phyloP scores from a whole-genome alignment of 2,329 filamentous ascomycete genomes.

The Orbilia brochopaga region DNA sequence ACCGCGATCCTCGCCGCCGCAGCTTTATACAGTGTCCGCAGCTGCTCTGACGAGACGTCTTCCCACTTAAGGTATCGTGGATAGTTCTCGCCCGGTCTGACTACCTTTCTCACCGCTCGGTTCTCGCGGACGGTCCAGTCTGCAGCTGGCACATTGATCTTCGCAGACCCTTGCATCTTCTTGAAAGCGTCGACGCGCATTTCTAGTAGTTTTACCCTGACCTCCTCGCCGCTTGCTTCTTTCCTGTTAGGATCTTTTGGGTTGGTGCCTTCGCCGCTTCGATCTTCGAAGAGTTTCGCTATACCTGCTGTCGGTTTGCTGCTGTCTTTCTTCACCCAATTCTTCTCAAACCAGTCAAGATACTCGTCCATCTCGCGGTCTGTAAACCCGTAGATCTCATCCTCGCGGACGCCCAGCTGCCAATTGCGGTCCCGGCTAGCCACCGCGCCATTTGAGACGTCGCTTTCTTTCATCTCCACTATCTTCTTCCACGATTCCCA shows the following conservation, averaged over 20 bases:
- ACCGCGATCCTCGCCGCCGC: slow-evolving; percentile 27
- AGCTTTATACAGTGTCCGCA: slow-evolving; percentile 21
- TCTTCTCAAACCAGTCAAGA: slow-evolving; percentile 77
- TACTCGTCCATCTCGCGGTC: slow-evolving; percentile 72
- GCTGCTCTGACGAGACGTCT: slow-evolving; percentile 20
- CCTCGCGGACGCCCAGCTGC: slow-evolving; percentile 66
- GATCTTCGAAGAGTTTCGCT: slow-evolving; percentile 51
- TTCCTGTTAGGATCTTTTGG: slow-evolving; percentile 41
- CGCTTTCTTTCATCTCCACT: slow-evolving; percentile 59
- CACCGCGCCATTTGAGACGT: slow-evolving; percentile 52
- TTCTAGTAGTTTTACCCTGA: background rate
- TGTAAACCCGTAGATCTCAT: slow-evolving; percentile 69
- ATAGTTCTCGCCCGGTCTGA: slow-evolving; percentile 33
- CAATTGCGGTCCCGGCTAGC: slow-evolving; percentile 55
- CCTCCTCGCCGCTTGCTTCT: background rate
- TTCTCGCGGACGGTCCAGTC: background rate
- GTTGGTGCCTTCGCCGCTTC: slow-evolving; percentile 55
- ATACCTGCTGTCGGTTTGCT: slow-evolving; percentile 53
- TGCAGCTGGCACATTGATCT: slow-evolving; percentile 13
- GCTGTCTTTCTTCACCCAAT: slow-evolving; percentile 64
- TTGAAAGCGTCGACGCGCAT: slow-evolving; percentile 18
- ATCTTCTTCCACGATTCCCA: slow-evolving; percentile 73
- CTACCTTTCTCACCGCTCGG: slow-evolving; percentile 7
- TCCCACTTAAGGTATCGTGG: slow-evolving; percentile 35
- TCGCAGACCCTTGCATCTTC: slow-evolving; percentile 9